Conservation (phyloP, 2,329 filamentous ascomycete genomes). For the Thermoascus crustaceus region DNA sequence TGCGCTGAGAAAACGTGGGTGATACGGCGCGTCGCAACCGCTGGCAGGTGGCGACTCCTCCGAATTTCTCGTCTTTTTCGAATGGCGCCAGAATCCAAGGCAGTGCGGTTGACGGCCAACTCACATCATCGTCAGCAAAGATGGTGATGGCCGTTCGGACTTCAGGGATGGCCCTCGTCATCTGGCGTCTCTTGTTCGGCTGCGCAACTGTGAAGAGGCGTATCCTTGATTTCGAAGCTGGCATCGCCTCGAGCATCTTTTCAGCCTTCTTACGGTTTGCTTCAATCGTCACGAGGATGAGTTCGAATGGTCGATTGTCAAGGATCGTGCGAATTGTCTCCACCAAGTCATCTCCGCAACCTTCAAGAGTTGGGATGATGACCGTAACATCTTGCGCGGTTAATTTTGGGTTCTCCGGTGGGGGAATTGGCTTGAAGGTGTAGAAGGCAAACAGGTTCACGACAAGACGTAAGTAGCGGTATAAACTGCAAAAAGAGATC, state of each 20-base stretch:
- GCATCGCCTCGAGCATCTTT: conserved; percentile 49
- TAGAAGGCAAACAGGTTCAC: conserved; percentile 82
- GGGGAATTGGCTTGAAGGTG: conserved; percentile 75
- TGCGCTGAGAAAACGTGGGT: conserved; percentile 50
- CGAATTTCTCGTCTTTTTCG: conserved; percentile 66
- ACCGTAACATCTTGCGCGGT: conserved; percentile 82
- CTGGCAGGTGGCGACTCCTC: conserved; percentile 89
- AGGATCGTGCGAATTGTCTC: conserved; percentile 60
- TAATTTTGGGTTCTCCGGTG: conserved; percentile 71
- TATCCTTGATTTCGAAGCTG: conserved; percentile 56
- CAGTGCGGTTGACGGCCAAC: conserved; percentile 77
- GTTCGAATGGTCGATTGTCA: conserved; percentile 50
- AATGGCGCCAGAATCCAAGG: conserved; percentile 92
- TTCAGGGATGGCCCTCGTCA: conserved; percentile 80
- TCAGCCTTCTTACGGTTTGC: conserved; percentile 64
- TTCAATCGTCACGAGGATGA: conserved; percentile 82
- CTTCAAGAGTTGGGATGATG: conserved; percentile 86
- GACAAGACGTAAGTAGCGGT: conserved; percentile 78
- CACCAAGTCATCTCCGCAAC: conserved; percentile 72
- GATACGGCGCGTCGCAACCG: conserved; percentile 63
- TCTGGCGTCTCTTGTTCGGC: conserved; percentile 91
- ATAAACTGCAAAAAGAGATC: conserved; percentile 51
- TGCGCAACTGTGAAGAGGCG: conserved; percentile 69
- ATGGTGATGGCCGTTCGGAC: conserved; percentile 78
- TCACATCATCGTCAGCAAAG: conserved; percentile 93